Base-by-base conservation (phyloP, 2,329 filamentous ascomycete species). In the Fusarium denticulatum region DNA sequence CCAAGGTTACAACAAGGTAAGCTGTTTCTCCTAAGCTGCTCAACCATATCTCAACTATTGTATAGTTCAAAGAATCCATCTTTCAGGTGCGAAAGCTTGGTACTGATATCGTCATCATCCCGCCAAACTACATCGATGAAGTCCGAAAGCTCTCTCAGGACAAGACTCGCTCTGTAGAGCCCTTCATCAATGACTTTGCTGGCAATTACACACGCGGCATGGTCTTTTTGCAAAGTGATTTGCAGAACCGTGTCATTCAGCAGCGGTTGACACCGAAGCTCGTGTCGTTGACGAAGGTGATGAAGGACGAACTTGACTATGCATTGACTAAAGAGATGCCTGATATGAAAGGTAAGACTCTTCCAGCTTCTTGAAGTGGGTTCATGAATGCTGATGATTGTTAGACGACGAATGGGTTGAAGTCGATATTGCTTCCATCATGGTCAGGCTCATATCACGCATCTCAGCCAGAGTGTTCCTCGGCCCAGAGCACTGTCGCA, bases 21-120 rank as follows among this genome's bases (percentile, higher is more conserved):
- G 30, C 10, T 4, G 1, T 32, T 1, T 9, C 6, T 11, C 8
- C 12, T 7, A 26, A 13, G 3, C 15, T 0, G 0, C 1, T 5
- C 3, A 18, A 1, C 15, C 22, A 13, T 36, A 6, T 52, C 32
- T 52, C 1, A 52, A 20, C 0, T 2, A 10, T 20, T 1, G 2
- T 14, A 2, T 22, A 52, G 49, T 37, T 37, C 0, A 52, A 16
- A 52, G 18, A 15, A 4, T 26, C 49, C 2, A 52, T 52, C n/a
- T 52, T 52, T 0, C 32, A 52, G 32, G 49, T 52, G 16, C 4
- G 49, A 11, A 52, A 37, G 9, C 49, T 52, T 15, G 49, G 49
- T 36, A 52, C 49, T 0, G 49, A 52, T 4, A 52, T 52, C 16
- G n/a, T 52, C 32, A 52, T 52, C n/a, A 37, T 52, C 2, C 49